Base-by-base conservation (phyloP, 2,329 filamentous ascomycete genomes). In the Atkinsonella texensis region DNA sequence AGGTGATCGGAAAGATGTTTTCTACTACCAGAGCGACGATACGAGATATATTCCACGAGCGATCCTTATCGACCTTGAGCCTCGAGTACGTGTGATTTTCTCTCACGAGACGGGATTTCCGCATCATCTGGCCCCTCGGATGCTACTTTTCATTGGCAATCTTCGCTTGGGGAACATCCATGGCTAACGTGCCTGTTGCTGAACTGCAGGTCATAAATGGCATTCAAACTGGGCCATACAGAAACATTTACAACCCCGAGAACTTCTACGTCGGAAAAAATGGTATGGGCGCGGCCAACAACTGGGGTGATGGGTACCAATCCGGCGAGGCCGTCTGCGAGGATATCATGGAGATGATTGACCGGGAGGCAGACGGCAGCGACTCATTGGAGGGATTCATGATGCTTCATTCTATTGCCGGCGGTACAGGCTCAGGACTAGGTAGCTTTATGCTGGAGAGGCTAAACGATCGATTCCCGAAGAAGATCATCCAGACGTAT, bases 11-110 rank as follows among this genome's bases (percentile, higher is more conserved):
- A 98, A 98, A 69, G 93, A 98, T 70, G 93, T 98, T 55, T 97
- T 97, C 73, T 97, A 95, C 79, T 98, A 97, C 74, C 91, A 94
- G 77, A 97, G 90, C 65, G 93, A 98, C 74, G 93, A 98, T 67
- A 98, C 93, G 53, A 81, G 93, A 72, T 98, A 98, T 70, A 97
- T 98, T 59, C 93, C 93, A 11, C 82, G 93, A 65, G 91, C 93
- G 46, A 97, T 98, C 61, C 75, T 98, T 49, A 85, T 98, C 56
- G 93, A 98, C 66, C 75, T 98, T 40, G 93, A 98, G 70, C 93
- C 93, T 23, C 80, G 93, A 57, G 90, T 88, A 73, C 54, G 60
- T 56, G 28, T 18, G 17, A 18, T 15, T 15, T 46, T n/a, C 28
- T 28, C 13, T 48, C 12, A 28, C 43, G 8, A 15, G 28, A 28